These are phyloP conservation scores for Santalum album DNA, from an alignment of 164 flowering plant genomes.

Conservation along the genomic window DNA sequence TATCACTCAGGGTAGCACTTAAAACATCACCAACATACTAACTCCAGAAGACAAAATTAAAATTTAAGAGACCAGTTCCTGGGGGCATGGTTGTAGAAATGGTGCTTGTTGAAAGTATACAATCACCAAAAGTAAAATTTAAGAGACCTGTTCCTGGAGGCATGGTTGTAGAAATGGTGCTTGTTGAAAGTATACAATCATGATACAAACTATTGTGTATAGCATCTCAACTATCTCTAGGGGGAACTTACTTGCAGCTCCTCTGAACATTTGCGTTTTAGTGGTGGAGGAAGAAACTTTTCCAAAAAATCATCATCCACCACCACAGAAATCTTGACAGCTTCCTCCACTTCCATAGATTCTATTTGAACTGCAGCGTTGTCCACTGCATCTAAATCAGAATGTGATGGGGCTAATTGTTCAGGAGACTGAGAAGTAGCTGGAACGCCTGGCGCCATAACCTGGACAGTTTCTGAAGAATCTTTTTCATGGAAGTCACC, in stretches of 20 bases:
- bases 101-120: no score
- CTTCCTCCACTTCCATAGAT: constrained; percentile 23
- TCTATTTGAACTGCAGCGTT: constrained; percentile 23
- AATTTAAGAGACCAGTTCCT: no score
- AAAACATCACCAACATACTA: no score
- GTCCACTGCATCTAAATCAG: constrained; percentile 17
- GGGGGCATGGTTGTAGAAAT: no score
- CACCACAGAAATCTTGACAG: constrained; percentile 21
- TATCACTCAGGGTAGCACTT: no score
- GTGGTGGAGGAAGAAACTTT: constrained; percentile 72
- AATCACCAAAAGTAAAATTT: no score
- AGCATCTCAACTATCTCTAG: background rate
- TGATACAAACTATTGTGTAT: no score
- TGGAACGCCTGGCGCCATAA: constrained; percentile 26
- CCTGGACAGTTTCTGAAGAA: constrained; percentile 27
- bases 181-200: no score
- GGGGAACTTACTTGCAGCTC: constrained; percentile 66
- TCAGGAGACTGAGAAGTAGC: constrained; percentile 33
- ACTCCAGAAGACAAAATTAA: no score
- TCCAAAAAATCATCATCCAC: constrained; percentile 49
- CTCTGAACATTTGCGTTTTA: constrained; percentile 56
- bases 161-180: no score
- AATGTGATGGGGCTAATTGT: constrained; percentile 26
- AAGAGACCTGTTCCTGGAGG: no score
- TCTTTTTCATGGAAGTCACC: constrained; percentile 36